Percentiles rank a stretch among this genome's conserved stretches.
Evolutionary conservation across 345 rosid genomes (phyloP).

Genomic region (Excoecaria agallocha): DNA sequence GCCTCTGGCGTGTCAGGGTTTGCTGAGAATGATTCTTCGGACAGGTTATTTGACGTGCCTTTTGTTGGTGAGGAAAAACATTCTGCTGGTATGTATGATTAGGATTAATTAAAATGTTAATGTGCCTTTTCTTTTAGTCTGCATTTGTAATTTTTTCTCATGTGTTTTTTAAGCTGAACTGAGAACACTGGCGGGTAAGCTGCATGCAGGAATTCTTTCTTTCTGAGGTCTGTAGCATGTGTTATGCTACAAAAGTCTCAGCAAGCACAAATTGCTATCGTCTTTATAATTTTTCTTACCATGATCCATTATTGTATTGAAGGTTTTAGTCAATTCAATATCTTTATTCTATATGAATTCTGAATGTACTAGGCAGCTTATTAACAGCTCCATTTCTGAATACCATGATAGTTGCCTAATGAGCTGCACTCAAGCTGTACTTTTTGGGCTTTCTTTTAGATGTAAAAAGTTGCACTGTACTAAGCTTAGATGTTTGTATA

Average conservation of each 20-base stretch:
- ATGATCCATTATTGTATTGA: background rate
- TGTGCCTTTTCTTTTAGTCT: background rate
- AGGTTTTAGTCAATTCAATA: background rate
- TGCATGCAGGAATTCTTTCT: background rate
- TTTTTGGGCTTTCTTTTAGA: background rate
- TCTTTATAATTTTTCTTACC: background rate
- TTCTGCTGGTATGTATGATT: conserved; percentile 55
- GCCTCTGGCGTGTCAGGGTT: conserved; percentile 41
- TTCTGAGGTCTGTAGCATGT: background rate
- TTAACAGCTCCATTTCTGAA: background rate
- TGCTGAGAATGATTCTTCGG: conserved; percentile 51
- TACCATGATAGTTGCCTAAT: background rate
- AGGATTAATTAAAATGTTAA: background rate
- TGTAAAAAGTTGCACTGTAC: background rate
- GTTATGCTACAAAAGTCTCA: background rate
- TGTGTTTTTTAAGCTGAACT: background rate
- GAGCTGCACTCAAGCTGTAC: background rate
- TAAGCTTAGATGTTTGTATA: background rate
- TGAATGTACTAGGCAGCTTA: background rate
- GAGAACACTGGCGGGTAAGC: background rate
- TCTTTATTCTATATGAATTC: background rate
- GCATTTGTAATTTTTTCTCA: background rate
- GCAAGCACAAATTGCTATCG: background rate
- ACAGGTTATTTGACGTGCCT: conserved; percentile 77
- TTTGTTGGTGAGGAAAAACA: conserved; percentile 61